These are phyloP conservation scores for Osmanthus fragrans DNA, from an alignment of 257 asterid species.

Conservation along the genomic window DNA sequence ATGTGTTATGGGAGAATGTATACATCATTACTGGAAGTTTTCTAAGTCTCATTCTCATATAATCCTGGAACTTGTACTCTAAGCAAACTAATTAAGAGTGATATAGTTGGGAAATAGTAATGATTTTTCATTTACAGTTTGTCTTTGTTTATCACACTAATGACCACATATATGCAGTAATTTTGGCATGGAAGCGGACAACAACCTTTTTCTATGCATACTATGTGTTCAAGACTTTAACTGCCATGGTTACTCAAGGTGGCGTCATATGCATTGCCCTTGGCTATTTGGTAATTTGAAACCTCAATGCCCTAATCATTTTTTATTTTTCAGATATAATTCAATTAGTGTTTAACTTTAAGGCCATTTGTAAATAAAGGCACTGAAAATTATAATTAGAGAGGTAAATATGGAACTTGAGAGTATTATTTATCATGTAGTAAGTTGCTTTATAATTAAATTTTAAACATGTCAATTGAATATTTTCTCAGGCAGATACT, in stretches of 20 bases:
- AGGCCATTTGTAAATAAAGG: not conserved
- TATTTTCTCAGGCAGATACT: conserved; percentile 46
- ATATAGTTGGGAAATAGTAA: not conserved
- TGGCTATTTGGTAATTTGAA: conserved; percentile 45
- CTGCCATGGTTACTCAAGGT: conserved; percentile 53
- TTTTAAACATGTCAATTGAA: conserved; percentile 1
- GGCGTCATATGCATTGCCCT: conserved; percentile 53
- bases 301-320: not conserved
- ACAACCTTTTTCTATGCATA: conserved; percentile 43
- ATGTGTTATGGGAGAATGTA: not conserved
- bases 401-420: not conserved
- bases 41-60: not conserved
- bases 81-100: not conserved
- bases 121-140: not conserved
- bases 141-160: not conserved
- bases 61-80: not conserved
- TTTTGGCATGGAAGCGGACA: conserved; percentile 47
- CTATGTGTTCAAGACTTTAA: conserved; percentile 45
- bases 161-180: not conserved
- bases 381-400: not conserved
- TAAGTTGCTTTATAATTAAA: not conserved
- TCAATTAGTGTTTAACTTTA: not conserved
- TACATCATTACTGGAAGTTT: not conserved
- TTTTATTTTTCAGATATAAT: not conserved
- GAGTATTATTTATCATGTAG: not conserved